Evolutionary conservation across 2,329 filamentous ascomycete genomes (phyloP).

Genomic region (Zymoseptoria passerinii): DNA sequence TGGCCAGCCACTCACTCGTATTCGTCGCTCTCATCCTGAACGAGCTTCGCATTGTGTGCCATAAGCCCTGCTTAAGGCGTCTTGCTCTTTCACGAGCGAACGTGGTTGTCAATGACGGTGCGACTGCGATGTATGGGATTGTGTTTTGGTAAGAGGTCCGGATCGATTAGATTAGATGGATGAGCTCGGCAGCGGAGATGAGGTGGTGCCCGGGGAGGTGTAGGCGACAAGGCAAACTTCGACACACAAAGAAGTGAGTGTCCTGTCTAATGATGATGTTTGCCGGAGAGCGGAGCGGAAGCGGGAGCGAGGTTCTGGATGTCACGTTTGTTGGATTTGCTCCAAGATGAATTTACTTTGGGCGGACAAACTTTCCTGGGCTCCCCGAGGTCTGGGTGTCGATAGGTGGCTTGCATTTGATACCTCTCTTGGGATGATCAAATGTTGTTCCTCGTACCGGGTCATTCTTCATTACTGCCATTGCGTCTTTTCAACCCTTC

Average conservation of each 20-base stretch:
- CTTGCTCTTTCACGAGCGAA: neutral
- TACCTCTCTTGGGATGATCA: no score
- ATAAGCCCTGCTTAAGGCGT: neutral
- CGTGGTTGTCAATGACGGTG: neutral
- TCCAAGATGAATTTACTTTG: neutral
- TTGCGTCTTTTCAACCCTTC: neutral
- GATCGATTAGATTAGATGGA: neutral
- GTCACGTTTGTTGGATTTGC: neutral
- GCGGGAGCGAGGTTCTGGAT: neutral
- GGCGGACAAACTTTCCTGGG: neutral
- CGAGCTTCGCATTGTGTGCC: neutral
- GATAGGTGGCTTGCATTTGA: neutral
- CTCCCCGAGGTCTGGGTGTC: neutral
- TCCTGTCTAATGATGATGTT: neutral
- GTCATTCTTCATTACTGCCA: neutral
- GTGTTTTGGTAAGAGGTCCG: neutral
- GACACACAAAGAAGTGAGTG: neutral
- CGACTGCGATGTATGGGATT: neutral
- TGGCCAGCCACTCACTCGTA: constrained; percentile 27
- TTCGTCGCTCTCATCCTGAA: constrained; percentile 26
- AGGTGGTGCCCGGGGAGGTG: neutral
- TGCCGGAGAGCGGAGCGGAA: neutral
- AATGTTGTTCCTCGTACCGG: no score
- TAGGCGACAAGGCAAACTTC: neutral
- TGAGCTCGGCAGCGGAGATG: neutral